A percentile compares a stretch with the other conserved stretches of the same genome.
Conservation (phyloP, 805 yeast genomes). For the Saccharomycopsis olivae region DNA sequence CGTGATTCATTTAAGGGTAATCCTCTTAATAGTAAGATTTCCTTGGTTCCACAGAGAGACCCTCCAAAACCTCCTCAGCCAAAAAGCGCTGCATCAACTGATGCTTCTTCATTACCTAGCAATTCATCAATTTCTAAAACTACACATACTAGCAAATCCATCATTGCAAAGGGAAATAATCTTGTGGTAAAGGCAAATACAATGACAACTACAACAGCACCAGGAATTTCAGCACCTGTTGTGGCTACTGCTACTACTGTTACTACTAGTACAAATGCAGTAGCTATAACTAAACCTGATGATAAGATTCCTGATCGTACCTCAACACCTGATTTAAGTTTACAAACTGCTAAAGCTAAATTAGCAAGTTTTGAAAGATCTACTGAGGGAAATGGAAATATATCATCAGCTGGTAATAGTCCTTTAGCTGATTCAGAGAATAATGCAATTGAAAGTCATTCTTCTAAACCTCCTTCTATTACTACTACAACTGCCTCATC, state of each 20-base stretch:
- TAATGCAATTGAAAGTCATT: slow-evolving; percentile 8
- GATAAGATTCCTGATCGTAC: neutral
- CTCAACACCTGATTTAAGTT: neutral
- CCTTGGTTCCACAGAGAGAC: too few relatives aligned
- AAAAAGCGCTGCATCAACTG: too few relatives aligned
- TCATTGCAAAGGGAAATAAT: slow-evolving; percentile 5
- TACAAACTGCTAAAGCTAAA: slow-evolving; percentile 1
- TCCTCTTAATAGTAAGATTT: too few relatives aligned
- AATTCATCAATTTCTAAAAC: too few relatives aligned
- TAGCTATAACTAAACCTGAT: neutral
- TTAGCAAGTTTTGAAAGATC: neutral
- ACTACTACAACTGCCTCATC: slow-evolving; percentile 11
- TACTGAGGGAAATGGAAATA: neutral
- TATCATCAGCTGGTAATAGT: slow-evolving; percentile 2
- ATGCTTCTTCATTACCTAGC: too few relatives aligned
- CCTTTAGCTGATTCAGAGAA: slow-evolving; percentile 1
- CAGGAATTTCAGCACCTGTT: neutral
- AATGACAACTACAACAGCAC: slow-evolving; percentile 4
- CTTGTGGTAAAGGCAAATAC: slow-evolving; percentile 4
- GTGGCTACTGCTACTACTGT: slow-evolving; percentile 2
- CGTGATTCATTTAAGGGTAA: too few relatives aligned
- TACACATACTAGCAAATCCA: too few relatives aligned
- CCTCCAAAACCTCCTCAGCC: too few relatives aligned
- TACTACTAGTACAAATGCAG: slow-evolving; percentile 4
- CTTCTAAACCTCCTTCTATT: slow-evolving; percentile 16